Evolutionary conservation across 768 basidiomycete genomes (phyloP).

Genomic region (Tylopilus rubrobrunneus): DNA sequence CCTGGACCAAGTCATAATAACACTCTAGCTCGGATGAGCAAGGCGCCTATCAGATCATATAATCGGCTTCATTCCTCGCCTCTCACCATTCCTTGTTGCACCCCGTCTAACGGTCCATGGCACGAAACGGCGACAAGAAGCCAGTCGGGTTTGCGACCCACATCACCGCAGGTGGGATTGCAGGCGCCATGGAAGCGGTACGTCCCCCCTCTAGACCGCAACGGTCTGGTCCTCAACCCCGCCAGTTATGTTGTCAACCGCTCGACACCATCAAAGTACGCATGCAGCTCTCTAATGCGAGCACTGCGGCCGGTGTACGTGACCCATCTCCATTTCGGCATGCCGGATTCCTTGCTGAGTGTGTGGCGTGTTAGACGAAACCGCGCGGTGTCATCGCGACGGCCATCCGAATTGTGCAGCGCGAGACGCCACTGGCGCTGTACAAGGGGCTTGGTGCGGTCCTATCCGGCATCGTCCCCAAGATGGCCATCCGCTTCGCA

Average conservation of each 20-base stretch:
- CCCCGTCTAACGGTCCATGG: slow-evolving; percentile 35
- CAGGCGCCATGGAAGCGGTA: slow-evolving; percentile 91
- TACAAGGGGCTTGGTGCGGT: slow-evolving; percentile 99
- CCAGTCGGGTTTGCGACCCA: slow-evolving; percentile 85
- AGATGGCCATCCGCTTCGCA: slow-evolving; percentile 99
- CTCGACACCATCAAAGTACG: slow-evolving; percentile 99
- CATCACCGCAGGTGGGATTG: slow-evolving; percentile 90
- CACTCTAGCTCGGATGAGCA: neutral
- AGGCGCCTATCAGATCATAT: neutral
- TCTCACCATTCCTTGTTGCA: neutral
- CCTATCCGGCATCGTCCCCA: slow-evolving; percentile 93
- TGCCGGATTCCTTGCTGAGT: neutral
- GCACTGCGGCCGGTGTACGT: slow-evolving; percentile 79
- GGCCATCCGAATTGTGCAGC: slow-evolving; percentile 77
- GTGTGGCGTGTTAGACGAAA: slow-evolving; percentile 64
- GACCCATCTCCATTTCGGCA: neutral
- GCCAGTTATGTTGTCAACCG: slow-evolving; percentile 79
- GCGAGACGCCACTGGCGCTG: slow-evolving; percentile 91
- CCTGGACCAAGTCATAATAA: neutral
- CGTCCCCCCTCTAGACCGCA: slow-evolving; percentile 19
- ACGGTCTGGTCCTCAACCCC: slow-evolving; percentile 3
- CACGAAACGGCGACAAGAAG: slow-evolving; percentile 60
- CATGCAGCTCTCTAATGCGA: slow-evolving; percentile 94
- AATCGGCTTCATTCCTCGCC: neutral
- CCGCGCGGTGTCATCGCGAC: slow-evolving; percentile 91